Evolutionary conservation across 768 basidiomycete genomes (phyloP).

Genomic region (Tubosaeta sp.): DNA sequence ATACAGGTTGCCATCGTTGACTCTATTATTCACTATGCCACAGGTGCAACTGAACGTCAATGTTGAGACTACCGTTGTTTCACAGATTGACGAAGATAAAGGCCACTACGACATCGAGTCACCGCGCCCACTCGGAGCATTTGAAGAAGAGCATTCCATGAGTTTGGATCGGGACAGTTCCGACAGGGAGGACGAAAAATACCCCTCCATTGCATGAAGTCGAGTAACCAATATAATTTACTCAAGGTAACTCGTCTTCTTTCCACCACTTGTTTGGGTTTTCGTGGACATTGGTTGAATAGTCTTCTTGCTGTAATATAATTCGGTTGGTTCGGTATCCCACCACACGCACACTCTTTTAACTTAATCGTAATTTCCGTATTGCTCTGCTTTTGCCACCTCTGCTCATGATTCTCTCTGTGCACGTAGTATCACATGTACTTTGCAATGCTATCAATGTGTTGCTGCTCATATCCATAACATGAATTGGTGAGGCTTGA

Average conservation of each 20-base stretch:
- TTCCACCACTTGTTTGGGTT: background rate
- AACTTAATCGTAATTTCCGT: background rate
- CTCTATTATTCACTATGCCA: background rate
- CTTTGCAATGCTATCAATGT: background rate
- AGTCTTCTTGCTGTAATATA: constrained; percentile 2
- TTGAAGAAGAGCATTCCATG: constrained; percentile 11
- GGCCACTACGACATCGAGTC: constrained; percentile 22
- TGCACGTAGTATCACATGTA: background rate
- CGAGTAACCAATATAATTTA: constrained; percentile 2
- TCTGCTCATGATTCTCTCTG: background rate
- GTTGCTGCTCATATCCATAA: background rate
- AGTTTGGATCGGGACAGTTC: constrained; percentile 15
- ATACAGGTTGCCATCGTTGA: background rate
- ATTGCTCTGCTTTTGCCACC: background rate
- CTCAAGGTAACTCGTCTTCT: background rate
- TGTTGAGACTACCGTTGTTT: constrained; percentile 31
- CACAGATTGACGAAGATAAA: constrained; percentile 26
- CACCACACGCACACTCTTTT: background rate
- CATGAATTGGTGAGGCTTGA: too few species aligned
- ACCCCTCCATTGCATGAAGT: constrained; percentile 9
- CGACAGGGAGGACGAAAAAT: constrained; percentile 18
- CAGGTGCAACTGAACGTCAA: constrained; percentile 29
- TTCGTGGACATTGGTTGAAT: background rate
- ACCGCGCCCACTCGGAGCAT: constrained; percentile 2
- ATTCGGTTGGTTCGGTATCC: background rate